phyloP scores from a whole-genome alignment of 2,329 filamentous ascomycete genomes.

The Cercospora citrullina region DNA sequence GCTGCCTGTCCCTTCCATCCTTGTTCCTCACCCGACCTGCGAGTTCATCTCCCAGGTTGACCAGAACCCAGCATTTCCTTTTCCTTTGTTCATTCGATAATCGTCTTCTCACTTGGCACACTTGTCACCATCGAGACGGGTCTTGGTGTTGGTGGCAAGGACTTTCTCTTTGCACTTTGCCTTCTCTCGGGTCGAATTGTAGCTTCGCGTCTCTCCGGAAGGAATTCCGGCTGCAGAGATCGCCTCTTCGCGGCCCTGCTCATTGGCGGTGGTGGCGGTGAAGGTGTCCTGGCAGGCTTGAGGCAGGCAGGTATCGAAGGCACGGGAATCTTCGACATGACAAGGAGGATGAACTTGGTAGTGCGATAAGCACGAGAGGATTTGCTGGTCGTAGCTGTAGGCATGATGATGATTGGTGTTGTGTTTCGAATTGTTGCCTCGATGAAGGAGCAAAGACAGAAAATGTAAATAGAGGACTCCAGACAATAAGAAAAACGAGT shows the following conservation, averaged over 20 bases:
- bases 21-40: background rate
- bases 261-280: background rate
- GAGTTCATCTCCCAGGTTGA: background rate
- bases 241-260: background rate
- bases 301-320: background rate
- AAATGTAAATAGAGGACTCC: background rate
- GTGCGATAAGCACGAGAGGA: slow-evolving; percentile 5
- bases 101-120: background rate
- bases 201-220: slow-evolving; percentile 5
- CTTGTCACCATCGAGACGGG: background rate
- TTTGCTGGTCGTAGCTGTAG: background rate
- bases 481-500: background rate
- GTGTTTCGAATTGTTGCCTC: background rate
- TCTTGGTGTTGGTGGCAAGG: background rate
- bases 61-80: background rate
- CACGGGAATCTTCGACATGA: slow-evolving; percentile 4
- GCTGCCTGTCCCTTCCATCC: background rate
- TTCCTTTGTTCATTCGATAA: background rate
- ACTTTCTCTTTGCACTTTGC: slow-evolving; percentile 1
- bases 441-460: background rate
- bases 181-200: slow-evolving; percentile 3
- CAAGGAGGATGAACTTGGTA: slow-evolving; percentile 11
- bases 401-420: background rate
- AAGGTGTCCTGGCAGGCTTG: background rate
- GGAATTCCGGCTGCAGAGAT: background rate